Base-by-base conservation (phyloP, 2,329 filamentous ascomycete species). In the Penicillium psychrosexuale region DNA sequence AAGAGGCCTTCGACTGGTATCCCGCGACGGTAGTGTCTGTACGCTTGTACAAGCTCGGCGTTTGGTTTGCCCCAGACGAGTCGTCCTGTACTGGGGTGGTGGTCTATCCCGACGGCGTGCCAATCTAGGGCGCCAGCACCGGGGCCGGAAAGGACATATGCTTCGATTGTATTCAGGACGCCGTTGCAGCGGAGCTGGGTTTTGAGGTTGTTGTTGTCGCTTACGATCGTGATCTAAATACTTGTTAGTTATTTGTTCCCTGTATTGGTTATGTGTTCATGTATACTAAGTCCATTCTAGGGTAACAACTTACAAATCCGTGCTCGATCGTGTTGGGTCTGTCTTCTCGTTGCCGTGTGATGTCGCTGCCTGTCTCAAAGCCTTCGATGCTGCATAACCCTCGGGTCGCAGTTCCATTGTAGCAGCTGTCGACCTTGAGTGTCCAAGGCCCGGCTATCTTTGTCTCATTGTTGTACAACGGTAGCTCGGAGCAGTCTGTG, bases 121-220 rank as follows among this genome's bases (percentile, higher is more conserved):
- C 59, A 61, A 6, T 58, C 50, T 3, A 48, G 30, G 13, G 46
- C 47, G 4, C 57, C 55, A 1, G 50, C 30, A 3, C 19, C 13
- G 11, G 28, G 44, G 9, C 57, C 57, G 1, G 49, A 60, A 8
- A 55, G 57, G 2, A 61, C 54, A 15, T 46, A 33, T 3, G 57
- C 59, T 53, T 61, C 57, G n/a, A 59, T 53, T 12, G 27, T 53
- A 9, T 54, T 49, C 9, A 58, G 39, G 27, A 48, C 40, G 27
- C 54, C 59, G 40, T 61, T 61, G 57, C 59, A 61, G 49, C 59
- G 59, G 13, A 61, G 40, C 15, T 50, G 22, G 8, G 55, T 57
- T 27, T 53, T 53, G 11, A 33, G 5, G 17, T 40, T 45, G 3
- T 55, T 17, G 5, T 33, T 19, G 13, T 36, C 39, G 50, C 51